phyloP scores from a whole-genome alignment of 176 grass and related monocot genomes.

The Cenchrus fungigraminus region DNA sequence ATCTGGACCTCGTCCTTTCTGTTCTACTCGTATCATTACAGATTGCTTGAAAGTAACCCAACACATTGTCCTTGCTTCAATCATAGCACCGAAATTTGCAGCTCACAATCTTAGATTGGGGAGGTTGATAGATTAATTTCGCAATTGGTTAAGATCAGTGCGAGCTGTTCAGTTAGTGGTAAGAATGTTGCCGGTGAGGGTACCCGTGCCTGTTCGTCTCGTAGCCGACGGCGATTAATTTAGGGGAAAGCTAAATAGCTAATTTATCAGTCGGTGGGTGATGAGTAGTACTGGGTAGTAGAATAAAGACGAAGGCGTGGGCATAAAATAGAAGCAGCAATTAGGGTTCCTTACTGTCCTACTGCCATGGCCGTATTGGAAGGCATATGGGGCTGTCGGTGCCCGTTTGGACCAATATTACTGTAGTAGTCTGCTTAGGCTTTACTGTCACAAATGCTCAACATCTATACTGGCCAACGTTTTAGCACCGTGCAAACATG shows the following conservation, averaged over 20 bases:
- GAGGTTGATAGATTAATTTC: constrained; percentile 16
- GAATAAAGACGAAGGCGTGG: constrained; percentile 46
- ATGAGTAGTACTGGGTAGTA: neutral
- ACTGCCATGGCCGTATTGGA: constrained; percentile 10
- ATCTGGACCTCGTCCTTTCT: constrained; percentile 42
- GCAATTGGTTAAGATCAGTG: constrained; percentile 29
- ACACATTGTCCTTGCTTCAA: constrained; percentile 17
- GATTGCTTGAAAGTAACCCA: neutral
- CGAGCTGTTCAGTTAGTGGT: neutral
- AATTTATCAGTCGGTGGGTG: constrained; percentile 40
- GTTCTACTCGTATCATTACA: neutral
- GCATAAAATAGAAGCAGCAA: constrained; percentile 42
- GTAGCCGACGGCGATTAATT: constrained; percentile 33
- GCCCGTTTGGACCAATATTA: constrained; percentile 19
- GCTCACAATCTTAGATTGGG: constrained; percentile 29
- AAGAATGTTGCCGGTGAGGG: constrained; percentile 49
- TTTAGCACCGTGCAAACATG: constrained; percentile 4
- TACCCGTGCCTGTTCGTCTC: constrained; percentile 16
- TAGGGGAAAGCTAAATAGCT: neutral
- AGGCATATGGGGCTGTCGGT: constrained; percentile 53
- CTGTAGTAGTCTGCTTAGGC: neutral
- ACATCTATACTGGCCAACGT: neutral
- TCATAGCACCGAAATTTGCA: constrained; percentile 34
- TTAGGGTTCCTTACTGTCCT: constrained; percentile 48
- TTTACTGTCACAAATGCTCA: neutral